A percentile compares a stretch with the other conserved stretches of the same genome.
These are phyloP conservation scores for Candida silvicultrix DNA, from an alignment of 805 yeast species.

Conservation along the genomic window DNA sequence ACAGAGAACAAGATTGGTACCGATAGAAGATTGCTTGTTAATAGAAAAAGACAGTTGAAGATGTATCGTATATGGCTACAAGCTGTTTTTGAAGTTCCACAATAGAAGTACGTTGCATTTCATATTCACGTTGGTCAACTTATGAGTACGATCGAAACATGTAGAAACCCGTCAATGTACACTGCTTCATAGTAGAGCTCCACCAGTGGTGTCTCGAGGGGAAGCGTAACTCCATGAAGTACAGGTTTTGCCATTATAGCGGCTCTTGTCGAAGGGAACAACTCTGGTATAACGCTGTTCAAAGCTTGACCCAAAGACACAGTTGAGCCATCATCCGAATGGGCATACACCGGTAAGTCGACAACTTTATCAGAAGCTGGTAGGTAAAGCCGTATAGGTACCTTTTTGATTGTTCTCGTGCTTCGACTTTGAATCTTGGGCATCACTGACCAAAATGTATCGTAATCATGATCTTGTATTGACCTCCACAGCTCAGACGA, in stretches of 20 bases:
- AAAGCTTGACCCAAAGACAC: slow-evolving; percentile 34
- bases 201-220: slow-evolving; percentile 35
- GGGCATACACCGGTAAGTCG: slow-evolving; percentile 26
- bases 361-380: slow-evolving; percentile 31
- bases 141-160: slow-evolving; percentile 39
- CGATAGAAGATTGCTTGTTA: slow-evolving; percentile 85
- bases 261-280: slow-evolving; percentile 34
- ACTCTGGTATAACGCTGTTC: slow-evolving; percentile 35
- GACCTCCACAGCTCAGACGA: slow-evolving; percentile 54
- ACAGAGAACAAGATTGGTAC: slow-evolving; percentile 74
- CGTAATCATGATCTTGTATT: slow-evolving; percentile 30
- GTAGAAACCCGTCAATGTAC: slow-evolving; percentile 63
- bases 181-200: slow-evolving; percentile 39
- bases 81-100: slow-evolving; percentile 63
- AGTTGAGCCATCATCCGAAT: slow-evolving; percentile 1
- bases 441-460: slow-evolving; percentile 16
- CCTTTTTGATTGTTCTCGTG: slow-evolving; percentile 21
- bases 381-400: slow-evolving; percentile 45
- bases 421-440: slow-evolving; percentile 17
- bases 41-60: slow-evolving; percentile 84
- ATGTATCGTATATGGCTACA: slow-evolving; percentile 98
- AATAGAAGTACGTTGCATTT: too few relatives aligned
- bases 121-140: too few relatives aligned
- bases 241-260: slow-evolving; percentile 36
- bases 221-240: slow-evolving; percentile 50